Percentiles rank a stretch among this genome's conserved stretches.
Evolutionary conservation across 1,139 yeast species (phyloP).

Genomic region (Scheffersomyces stambukii): DNA sequence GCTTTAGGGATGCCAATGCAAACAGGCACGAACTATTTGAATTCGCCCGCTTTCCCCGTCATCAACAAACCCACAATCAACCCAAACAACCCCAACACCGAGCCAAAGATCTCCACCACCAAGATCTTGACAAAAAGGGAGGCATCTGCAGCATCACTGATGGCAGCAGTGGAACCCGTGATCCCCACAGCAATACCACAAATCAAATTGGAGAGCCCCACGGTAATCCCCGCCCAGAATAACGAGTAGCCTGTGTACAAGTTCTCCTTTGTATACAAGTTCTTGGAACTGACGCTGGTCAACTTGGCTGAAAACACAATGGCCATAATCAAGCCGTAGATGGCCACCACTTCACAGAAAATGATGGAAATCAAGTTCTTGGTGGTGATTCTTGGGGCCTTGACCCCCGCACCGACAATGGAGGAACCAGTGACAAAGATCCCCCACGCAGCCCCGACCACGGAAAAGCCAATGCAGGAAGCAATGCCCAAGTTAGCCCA

Average conservation of each 20-base stretch:
- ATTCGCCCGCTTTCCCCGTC: slow-evolving; percentile 94
- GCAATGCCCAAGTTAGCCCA: slow-evolving; percentile 95
- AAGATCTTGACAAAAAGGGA: slow-evolving; percentile 91
- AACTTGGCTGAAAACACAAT: slow-evolving; percentile 93
- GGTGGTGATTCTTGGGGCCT: slow-evolving; percentile 95
- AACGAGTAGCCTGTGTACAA: slow-evolving; percentile 89
- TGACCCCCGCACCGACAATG: slow-evolving; percentile 96
- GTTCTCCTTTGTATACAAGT: slow-evolving; percentile 73
- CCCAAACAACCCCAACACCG: slow-evolving; percentile 90
- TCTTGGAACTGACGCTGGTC: slow-evolving; percentile 61
- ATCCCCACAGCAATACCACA: slow-evolving; percentile 98
- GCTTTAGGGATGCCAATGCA: too few relatives aligned
- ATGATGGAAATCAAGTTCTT: slow-evolving; percentile 94
- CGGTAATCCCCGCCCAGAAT: slow-evolving; percentile 98
- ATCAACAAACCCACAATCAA: slow-evolving; percentile 93
- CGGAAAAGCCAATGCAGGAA: slow-evolving; percentile 90
- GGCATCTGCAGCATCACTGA: slow-evolving; percentile 96
- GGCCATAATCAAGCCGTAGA: slow-evolving; percentile 96
- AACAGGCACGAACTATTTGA: slow-evolving; percentile 23
- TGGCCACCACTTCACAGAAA: slow-evolving; percentile 99
- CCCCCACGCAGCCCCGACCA: slow-evolving; percentile 99
- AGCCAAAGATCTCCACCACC: slow-evolving; percentile 95
- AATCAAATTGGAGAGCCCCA: slow-evolving; percentile 86
- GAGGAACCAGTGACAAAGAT: slow-evolving; percentile 94
- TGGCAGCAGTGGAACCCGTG: slow-evolving; percentile 97